Evolutionary conservation across 371 early-diverging fungal genomes (phyloP).

Genomic region (Mucor velutinosus): DNA sequence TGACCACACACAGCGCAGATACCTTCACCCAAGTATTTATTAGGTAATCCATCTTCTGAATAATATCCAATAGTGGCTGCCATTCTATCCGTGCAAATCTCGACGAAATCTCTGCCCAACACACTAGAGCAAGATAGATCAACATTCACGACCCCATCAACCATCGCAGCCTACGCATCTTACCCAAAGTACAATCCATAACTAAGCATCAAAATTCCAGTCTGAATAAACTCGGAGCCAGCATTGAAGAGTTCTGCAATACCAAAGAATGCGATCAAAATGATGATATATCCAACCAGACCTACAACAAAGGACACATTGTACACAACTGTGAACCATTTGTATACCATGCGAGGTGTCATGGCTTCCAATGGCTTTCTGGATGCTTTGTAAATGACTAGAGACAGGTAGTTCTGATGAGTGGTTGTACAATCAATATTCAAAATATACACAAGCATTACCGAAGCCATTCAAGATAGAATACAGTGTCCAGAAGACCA

Average conservation of each 20-base stretch:
- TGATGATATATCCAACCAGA: constrained; percentile 57
- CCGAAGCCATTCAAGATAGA: constrained; percentile 46
- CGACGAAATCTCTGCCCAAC: constrained; percentile 84
- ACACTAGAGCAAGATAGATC: constrained; percentile 42
- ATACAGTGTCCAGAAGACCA: constrained; percentile 46
- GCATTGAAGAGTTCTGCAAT: constrained; percentile 46
- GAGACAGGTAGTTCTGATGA: not conserved
- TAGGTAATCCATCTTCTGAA: constrained; percentile 69
- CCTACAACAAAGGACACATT: constrained; percentile 68
- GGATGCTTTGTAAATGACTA: constrained; percentile 61
- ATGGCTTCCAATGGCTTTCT: constrained; percentile 67
- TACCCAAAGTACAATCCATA: constrained; percentile 80
- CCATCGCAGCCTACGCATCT: not conserved
- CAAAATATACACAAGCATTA: constrained; percentile 21
- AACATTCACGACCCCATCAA: not conserved
- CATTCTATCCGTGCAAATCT: constrained; percentile 83
- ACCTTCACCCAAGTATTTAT: constrained; percentile 68
- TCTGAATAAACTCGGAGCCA: constrained; percentile 46
- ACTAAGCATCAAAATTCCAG: constrained; percentile 53
- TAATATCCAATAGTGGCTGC: constrained; percentile 79
- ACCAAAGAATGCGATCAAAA: constrained; percentile 64
- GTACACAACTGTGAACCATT: constrained; percentile 69
- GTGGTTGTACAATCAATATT: constrained; percentile 2
- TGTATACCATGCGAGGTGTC: constrained; percentile 73
- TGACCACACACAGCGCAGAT: constrained; percentile 88